Base-by-base conservation (phyloP, 345 rosid genomes). In the Camelina sativa region DNA sequence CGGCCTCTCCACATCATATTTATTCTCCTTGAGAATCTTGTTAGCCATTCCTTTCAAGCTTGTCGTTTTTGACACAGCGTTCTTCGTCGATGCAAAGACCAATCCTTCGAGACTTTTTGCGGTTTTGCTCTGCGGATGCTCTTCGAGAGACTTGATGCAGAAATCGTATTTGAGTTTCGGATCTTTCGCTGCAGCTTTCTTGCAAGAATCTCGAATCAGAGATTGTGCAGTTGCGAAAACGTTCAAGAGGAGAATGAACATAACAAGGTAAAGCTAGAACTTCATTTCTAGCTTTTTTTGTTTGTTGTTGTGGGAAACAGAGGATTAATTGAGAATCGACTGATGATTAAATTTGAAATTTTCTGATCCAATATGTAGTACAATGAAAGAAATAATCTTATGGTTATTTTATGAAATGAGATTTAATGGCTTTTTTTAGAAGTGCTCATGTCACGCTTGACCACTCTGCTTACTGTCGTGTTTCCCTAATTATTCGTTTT, bases 61-160 rank as follows among this genome's bases (percentile, higher is more conserved):
- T 16, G 71, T 80, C 7, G 68, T 74, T 47, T 82, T 84, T 0
- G 79, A 38, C 4, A 30, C 57, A 44, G 80, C 69, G 4, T 59
- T 37, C 3, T 61, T 53, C 0, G 80, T 75, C 4, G 88, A 66
- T 48, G 78, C 65, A 0, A 19, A 23, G 17, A 53, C 75, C 38
- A 85, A 48, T 15, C 35, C 81, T 7, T 40, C 56, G 4, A 64
- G 66, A 77, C 19, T 69, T 13, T 58, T 67, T 8, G 84, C 72
- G 0, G 48, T 64, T 63, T 74, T 57, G 77, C 73, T 62, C 28
- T 57, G 71, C 3, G 85, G 81, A 25, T 72, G 65, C 32, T 37
- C 66, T 73, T 78, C 67, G 0, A 85, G 72, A 20, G 34, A 51
- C 13, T 64, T 63, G 58, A 82, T 44, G 44, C 86, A 87, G 47